A percentile compares a stretch with the other conserved stretches of the same genome.
These are phyloP conservation scores for Acanthamoeba castellanii DNA, from an alignment of 208 protist species.

Conservation along the genomic window DNA sequence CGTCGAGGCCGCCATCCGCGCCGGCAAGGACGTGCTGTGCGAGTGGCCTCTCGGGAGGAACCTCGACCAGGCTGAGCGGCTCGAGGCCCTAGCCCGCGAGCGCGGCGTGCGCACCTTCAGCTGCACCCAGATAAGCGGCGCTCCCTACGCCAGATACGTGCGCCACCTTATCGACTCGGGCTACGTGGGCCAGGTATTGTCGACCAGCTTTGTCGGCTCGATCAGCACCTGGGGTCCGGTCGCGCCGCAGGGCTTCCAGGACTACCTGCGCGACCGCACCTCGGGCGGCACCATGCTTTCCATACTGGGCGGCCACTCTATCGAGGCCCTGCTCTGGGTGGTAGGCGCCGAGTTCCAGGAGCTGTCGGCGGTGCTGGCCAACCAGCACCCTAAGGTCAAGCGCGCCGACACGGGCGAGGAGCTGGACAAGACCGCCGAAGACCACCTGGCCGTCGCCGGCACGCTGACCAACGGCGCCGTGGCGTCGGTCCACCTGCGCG, in stretches of 20 bases:
- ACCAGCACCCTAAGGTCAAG: conserved; percentile 21
- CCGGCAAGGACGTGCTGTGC: conserved; percentile 58
- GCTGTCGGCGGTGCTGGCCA: background rate
- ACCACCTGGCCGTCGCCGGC: background rate
- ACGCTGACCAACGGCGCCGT: conserved; percentile 38
- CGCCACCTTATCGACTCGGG: conserved; percentile 11
- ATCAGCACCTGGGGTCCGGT: background rate
- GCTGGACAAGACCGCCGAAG: background rate
- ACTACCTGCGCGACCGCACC: background rate
- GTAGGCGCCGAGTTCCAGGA: background rate
- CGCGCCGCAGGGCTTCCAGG: background rate
- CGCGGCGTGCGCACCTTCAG: conserved; percentile 28
- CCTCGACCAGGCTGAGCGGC: background rate
- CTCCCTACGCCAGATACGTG: background rate
- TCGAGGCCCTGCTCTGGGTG: conserved; percentile 7
- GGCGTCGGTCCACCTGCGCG: background rate
- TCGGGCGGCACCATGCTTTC: conserved; percentile 2
- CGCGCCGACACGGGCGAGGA: background rate
- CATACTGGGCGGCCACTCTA: background rate
- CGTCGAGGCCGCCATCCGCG: background rate
- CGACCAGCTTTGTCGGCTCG: conserved; percentile 41
- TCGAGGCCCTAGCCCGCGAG: background rate
- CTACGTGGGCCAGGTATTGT: background rate
- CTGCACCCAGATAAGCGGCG: background rate
- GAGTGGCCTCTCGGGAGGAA: background rate